phyloP scores from a whole-genome alignment of 768 basidiomycete genomes.

The Chalciporus chontae region DNA sequence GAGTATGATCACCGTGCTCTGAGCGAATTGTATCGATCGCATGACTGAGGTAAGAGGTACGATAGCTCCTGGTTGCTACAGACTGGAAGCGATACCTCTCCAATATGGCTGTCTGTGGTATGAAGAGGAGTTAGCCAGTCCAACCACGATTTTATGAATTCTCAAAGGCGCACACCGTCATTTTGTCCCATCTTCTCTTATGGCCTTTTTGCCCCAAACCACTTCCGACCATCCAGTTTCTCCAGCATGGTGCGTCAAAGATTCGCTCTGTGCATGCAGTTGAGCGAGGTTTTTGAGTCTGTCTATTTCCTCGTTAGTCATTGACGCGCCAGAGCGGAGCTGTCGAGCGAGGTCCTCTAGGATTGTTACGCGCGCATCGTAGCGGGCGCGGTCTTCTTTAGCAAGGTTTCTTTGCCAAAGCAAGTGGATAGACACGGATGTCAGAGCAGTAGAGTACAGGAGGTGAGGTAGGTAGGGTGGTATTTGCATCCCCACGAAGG shows the following conservation, averaged over 20 bases:
- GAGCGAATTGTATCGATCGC: background rate
- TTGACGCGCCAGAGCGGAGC: conserved; percentile 42
- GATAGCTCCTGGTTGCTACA: background rate
- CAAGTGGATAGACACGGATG: conserved; percentile 65
- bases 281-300: conserved; percentile 53
- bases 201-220: conserved; percentile 39
- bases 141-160: background rate
- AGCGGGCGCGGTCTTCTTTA: conserved; percentile 51
- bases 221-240: conserved; percentile 50
- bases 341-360: conserved; percentile 56
- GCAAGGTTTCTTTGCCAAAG: conserved; percentile 48
- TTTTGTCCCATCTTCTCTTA: conserved; percentile 18
- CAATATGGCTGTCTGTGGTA: background rate
- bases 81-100: background rate
- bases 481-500: conserved; percentile 16
- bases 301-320: conserved; percentile 50
- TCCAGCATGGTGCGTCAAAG: conserved; percentile 7
- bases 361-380: conserved; percentile 58
- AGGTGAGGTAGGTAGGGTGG: conserved; percentile 58
- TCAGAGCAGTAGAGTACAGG: conserved; percentile 61
- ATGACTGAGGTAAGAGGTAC: background rate
- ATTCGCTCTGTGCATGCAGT: conserved; percentile 24
- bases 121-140: background rate
- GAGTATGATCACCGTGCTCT: background rate
- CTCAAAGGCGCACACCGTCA: conserved; percentile 30